phyloP scores from a whole-genome alignment of 2,329 filamentous ascomycete genomes.

The Penicillium brevicompactum region DNA sequence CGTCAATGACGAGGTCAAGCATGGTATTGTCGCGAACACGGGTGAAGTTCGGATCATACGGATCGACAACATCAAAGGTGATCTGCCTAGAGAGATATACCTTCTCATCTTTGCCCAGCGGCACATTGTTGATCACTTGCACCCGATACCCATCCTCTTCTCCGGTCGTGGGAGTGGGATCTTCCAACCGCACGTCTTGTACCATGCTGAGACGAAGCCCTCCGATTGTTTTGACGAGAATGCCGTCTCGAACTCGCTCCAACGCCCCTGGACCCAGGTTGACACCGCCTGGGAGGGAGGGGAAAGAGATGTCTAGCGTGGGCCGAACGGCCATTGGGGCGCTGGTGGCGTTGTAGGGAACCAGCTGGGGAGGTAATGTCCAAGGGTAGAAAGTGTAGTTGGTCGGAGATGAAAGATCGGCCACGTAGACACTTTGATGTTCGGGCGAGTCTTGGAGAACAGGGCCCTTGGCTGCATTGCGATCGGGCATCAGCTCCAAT shows the following conservation, averaged over 20 bases:
- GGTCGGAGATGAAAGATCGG: constrained; percentile 61
- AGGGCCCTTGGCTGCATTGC: constrained; percentile 59
- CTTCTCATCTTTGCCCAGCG: constrained; percentile 83
- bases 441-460: constrained; percentile 56
- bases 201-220: constrained; percentile 58
- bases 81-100: constrained; percentile 78
- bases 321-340: constrained; percentile 69
- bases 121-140: constrained; percentile 76
- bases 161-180: constrained; percentile 3
- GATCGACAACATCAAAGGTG: constrained; percentile 65
- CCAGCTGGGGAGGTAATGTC: constrained; percentile 77
- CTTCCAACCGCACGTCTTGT: constrained; percentile 44
- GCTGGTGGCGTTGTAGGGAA: constrained; percentile 78
- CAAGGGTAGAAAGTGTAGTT: constrained; percentile 91
- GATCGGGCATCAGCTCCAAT: constrained; percentile 70
- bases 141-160: constrained; percentile 55
- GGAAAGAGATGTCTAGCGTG: constrained; percentile 71
- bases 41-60: constrained; percentile 79
- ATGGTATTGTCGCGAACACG: constrained; percentile 71
- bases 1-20: constrained; percentile 72
- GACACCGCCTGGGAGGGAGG: constrained; percentile 54
- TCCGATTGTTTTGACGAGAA: constrained; percentile 62
- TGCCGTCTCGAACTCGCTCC: constrained; percentile 60
- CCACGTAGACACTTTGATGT: constrained; percentile 58
- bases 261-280: constrained; percentile 51